Evolutionary conservation across 2,329 filamentous ascomycete genomes (phyloP).

Genomic region (Thielaviopsis punctulata): DNA sequence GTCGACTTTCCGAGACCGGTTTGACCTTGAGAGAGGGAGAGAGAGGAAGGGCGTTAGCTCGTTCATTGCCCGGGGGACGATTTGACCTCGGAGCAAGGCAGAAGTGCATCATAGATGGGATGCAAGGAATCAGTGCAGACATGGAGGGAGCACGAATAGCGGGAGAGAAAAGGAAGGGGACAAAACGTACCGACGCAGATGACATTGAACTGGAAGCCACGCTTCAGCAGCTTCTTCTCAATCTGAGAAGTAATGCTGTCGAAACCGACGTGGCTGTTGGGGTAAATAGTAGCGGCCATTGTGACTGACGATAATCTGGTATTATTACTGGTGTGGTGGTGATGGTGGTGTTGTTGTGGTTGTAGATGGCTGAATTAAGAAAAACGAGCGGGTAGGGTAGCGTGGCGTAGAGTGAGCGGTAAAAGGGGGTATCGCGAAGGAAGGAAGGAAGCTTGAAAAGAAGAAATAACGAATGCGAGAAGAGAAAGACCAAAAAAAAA

Average conservation of each 20-base stretch:
- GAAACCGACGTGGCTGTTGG: slow-evolving; percentile 98
- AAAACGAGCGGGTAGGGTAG: slow-evolving; percentile 4
- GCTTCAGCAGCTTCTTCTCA: slow-evolving; percentile 98
- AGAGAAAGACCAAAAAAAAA: slow-evolving; percentile 2
- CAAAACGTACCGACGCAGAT: slow-evolving; percentile 84
- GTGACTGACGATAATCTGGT: slow-evolving; percentile 20
- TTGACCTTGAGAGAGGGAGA: slow-evolving; percentile 54
- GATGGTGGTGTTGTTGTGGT: slow-evolving; percentile 17
- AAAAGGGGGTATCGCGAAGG: slow-evolving; percentile 12
- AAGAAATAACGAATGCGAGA: slow-evolving; percentile 6
- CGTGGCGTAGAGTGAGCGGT: slow-evolving; percentile 5
- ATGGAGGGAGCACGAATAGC: no score
- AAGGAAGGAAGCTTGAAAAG: slow-evolving; percentile 2
- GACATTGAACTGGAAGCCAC: slow-evolving; percentile 99
- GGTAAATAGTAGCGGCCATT: slow-evolving; percentile 54
- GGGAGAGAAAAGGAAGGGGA: not conserved
- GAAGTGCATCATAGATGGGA: no score
- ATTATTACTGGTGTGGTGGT: slow-evolving; percentile 13
- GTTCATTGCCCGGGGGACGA: no score
- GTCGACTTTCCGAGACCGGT: slow-evolving; percentile 98
- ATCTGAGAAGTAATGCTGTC: slow-evolving; percentile 99
- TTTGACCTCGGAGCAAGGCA: no score
- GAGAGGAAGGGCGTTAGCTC: no score
- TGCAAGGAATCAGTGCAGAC: not conserved
- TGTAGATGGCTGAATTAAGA: slow-evolving; percentile 18